A percentile compares a stretch with the other conserved stretches of the same genome.
Evolutionary conservation across 306 rosid species (phyloP).

Genomic region (Medicago ruthenica): DNA sequence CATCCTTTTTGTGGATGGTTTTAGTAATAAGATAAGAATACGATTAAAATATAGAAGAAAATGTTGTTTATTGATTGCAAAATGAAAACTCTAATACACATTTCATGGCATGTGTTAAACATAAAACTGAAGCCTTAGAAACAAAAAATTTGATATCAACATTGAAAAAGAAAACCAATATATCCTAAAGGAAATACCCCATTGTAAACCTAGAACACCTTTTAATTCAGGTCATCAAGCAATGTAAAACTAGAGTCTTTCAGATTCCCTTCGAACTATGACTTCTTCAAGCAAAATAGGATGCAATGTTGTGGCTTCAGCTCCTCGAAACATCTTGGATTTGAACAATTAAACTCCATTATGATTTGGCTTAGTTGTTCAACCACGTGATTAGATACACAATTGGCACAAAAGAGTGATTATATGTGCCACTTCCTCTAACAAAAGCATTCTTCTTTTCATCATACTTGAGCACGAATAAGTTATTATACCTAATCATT

Average conservation of each 20-base stretch:
- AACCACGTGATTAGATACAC: neutral
- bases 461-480: neutral
- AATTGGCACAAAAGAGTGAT: constrained; percentile 13
- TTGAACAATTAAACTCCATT: constrained; percentile 15
- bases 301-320: neutral
- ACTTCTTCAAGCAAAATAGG: constrained; percentile 27
- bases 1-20: no score
- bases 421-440: neutral
- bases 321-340: neutral
- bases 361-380: neutral
- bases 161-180: neutral
- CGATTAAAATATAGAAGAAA: neutral
- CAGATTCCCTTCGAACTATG: neutral
- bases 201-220: neutral
- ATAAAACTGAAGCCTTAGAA: neutral
- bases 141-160: neutral
- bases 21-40: neutral
- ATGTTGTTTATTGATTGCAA: neutral
- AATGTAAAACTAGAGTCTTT: neutral
- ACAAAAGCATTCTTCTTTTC: neutral
- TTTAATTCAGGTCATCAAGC: neutral
- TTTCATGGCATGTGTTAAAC: neutral
- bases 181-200: neutral
- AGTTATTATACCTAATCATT: no score
- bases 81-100: neutral